phyloP scores from a whole-genome alignment of 441 rosid species.

The Syzygium syzygioides region DNA sequence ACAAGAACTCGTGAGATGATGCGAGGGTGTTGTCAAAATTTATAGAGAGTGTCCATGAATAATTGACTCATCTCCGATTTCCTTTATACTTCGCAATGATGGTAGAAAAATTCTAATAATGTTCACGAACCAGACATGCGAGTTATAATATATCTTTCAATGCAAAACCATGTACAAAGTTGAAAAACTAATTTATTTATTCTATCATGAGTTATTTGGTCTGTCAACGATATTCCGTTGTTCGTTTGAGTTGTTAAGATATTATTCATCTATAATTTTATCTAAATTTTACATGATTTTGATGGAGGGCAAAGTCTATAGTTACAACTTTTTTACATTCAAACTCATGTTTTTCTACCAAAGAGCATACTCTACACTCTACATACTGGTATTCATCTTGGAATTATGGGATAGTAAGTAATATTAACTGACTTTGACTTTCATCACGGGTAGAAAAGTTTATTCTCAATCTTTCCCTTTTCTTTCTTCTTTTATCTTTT shows the following conservation, averaged over 20 bases:
- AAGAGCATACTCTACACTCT: not conserved
- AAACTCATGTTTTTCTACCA: too few species aligned
- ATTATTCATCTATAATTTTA: too few species aligned
- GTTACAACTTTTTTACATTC: too few species aligned
- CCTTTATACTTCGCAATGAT: not conserved
- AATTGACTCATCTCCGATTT: not conserved
- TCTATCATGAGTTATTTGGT: not conserved
- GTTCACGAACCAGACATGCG: not conserved
- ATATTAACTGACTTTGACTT: not conserved
- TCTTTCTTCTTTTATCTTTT: not conserved
- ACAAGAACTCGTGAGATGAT: not conserved
- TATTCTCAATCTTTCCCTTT: not conserved
- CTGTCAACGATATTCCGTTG: too few species aligned
- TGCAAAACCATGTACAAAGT: too few species aligned
- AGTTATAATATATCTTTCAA: not conserved
- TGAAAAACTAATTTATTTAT: too few species aligned
- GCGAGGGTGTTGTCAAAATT: too few species aligned
- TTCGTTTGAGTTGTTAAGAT: too few species aligned
- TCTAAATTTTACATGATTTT: too few species aligned
- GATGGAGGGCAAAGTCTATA: too few species aligned
- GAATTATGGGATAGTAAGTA: not conserved
- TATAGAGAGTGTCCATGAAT: not conserved
- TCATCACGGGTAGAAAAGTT: rapidly evolving
- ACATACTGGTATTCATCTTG: rapidly evolving
- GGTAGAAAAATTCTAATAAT: not conserved